Evolutionary conservation across 2,329 filamentous ascomycete genomes (phyloP), one percentile per base, ranked within the genome.

Genomic region (Pyricularia grisea): DNA sequence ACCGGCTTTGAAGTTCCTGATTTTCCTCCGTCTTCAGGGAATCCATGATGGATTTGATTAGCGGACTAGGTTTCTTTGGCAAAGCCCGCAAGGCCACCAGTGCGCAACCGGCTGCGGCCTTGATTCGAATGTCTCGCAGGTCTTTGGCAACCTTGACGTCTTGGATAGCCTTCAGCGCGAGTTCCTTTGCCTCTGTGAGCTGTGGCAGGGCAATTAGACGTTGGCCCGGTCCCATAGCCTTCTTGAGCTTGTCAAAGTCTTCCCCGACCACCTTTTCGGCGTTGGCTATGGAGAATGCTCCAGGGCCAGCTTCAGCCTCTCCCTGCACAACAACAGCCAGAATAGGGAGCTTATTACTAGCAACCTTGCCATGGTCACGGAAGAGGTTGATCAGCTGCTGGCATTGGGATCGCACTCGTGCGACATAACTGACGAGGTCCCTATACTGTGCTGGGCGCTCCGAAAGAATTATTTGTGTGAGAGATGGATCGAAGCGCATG

Each of bases 41-140:
- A 78, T 99, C 95, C 95, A 99, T 99, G 79, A 99, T 92, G 2
- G 90, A 92, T 80, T 97, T 97, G 80, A 99, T 99, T 14, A 97
- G 88, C 23, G 90, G 87, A 71, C 92, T 93, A 11, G 94, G 93
- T 77, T 97, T 98, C 86, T 97, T 98, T 0, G 96, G 94, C 11
- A 97, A 85, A 33, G 91, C 85, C 70, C 89, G 88, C 80, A 98
- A 89, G n/a, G 93, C 91, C 66, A 99, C 91, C 69, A 98, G 81
- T 12, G 94, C 94, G 72, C 92, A 93, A 12, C 94, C 93, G 25
- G 93, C 92, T 7, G 92, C 91, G 20, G 95, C 92, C 76, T 89
- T 90, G 77, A 99, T 91, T 55, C 95, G 91, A 67, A 93, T 83
- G 78, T 99, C 95, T 63, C 94, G 89, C 68, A 90, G 87, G 36